These are phyloP conservation scores for Mikania micrantha DNA, from an alignment of 129 eudicot species.

Conservation along the genomic window DNA sequence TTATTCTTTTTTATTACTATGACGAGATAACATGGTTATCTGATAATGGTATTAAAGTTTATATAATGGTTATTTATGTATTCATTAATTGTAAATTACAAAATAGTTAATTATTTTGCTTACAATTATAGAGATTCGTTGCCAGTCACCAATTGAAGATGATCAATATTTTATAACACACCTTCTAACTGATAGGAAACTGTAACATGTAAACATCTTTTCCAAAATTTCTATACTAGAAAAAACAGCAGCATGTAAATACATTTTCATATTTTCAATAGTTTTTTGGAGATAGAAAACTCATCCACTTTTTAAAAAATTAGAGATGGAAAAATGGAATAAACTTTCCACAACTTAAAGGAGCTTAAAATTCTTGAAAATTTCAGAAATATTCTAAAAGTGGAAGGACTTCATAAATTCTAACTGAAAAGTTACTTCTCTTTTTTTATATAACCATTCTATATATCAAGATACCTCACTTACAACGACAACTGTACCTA, in stretches of 20 bases:
- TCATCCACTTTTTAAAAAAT: neutral
- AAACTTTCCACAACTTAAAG: neutral
- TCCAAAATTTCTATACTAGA: neutral
- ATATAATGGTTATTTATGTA: neutral
- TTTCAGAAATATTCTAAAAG: neutral
- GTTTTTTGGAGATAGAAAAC: neutral
- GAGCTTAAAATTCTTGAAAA: neutral
- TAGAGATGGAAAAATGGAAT: neutral
- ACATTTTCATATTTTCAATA: neutral
- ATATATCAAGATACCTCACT: constrained; percentile 1
- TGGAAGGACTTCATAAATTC: neutral
- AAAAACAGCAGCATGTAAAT: neutral
- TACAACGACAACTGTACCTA: no score
- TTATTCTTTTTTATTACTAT: neutral
- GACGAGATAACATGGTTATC: neutral
- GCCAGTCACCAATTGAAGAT: neutral
- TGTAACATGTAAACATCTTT: neutral
- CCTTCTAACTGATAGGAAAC: neutral
- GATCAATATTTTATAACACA: neutral
- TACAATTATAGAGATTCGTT: neutral
- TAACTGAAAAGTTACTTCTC: neutral
- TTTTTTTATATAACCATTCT: neutral
- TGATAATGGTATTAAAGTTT: neutral
- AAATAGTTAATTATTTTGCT: neutral
- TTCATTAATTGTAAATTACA: neutral